phyloP scores from a whole-genome alignment of 768 basidiomycete species.

The Porpolomopsis calyptriformis region DNA sequence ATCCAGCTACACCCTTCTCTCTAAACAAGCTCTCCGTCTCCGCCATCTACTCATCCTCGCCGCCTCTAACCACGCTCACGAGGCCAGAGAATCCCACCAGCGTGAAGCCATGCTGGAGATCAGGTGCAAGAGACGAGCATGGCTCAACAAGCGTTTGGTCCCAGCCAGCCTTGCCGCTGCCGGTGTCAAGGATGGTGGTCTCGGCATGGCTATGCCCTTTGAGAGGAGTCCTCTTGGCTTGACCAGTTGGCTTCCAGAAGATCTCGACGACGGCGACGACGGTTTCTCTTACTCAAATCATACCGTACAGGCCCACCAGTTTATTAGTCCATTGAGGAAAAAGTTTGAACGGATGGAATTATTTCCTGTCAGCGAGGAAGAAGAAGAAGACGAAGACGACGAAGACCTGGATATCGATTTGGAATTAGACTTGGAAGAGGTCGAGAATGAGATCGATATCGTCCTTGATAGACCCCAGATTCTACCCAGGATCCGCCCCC shows the following conservation, averaged over 20 bases:
- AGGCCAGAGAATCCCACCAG: conserved; percentile 28
- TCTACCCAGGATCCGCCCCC: conserved; percentile 24
- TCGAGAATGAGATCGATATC: conserved; percentile 11
- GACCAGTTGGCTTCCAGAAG: conserved; percentile 29
- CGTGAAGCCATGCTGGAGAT: conserved; percentile 42
- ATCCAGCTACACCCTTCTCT: conserved; percentile 25
- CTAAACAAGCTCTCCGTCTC: conserved; percentile 27
- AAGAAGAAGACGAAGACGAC: conserved; percentile 25
- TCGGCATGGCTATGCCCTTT: conserved; percentile 42
- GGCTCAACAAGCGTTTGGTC: conserved; percentile 39
- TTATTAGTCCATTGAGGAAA: background rate
- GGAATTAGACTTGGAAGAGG: conserved; percentile 17
- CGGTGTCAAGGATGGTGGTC: conserved; percentile 15
- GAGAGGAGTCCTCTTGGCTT: conserved; percentile 40
- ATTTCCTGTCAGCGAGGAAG: conserved; percentile 34
- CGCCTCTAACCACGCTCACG: conserved; percentile 30
- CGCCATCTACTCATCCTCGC: conserved; percentile 32
- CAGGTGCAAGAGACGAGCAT: conserved; percentile 52
- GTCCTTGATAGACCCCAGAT: conserved; percentile 11
- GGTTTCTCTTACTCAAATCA: too few relatives aligned
- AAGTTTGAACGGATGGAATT: conserved; percentile 11
- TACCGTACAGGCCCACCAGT: too few relatives aligned
- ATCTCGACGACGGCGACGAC: conserved; percentile 18
- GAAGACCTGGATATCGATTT: conserved; percentile 23
- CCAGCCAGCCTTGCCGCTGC: conserved; percentile 9